phyloP scores from a whole-genome alignment of 495 filamentous ascomycete species.

The Pseudevernia furfuracea region DNA sequence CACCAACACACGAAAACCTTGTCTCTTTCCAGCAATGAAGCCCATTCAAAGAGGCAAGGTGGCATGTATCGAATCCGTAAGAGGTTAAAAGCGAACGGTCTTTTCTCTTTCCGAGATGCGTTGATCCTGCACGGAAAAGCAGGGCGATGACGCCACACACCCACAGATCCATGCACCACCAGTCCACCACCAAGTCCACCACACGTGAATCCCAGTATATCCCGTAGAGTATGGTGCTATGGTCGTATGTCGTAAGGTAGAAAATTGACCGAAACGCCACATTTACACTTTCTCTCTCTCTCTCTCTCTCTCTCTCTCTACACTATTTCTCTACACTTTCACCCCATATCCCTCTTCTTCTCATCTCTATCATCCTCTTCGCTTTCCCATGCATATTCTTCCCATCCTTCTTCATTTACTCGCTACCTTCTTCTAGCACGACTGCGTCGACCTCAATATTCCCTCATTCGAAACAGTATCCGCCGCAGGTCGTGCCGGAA shows the following conservation, averaged over 20 bases:
- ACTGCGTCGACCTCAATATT: not conserved
- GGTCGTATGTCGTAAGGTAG: too few relatives aligned
- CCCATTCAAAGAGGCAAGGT: not conserved
- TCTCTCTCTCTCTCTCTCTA: not conserved
- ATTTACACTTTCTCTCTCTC: not conserved
- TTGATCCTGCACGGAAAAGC: not conserved
- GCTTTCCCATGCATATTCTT: not conserved
- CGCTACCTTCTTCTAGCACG: not conserved
- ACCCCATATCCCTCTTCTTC: not conserved
- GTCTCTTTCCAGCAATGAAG: not conserved
- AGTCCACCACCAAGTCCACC: not conserved
- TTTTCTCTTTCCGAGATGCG: not conserved
- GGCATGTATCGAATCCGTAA: not conserved
- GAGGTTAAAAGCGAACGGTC: not conserved
- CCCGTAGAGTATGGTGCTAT: too few relatives aligned
- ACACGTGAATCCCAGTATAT: too few relatives aligned
- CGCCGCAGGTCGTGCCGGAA: not conserved
- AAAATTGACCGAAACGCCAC: not conserved
- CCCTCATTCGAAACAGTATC: not conserved
- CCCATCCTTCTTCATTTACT: not conserved
- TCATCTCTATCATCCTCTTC: too few relatives aligned
- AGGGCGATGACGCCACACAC: not conserved
- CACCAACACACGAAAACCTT: not conserved
- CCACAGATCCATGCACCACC: not conserved
- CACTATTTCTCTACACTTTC: not conserved